phyloP scores from a whole-genome alignment of 257 asterid species.

The Fraxinus excelsior region DNA sequence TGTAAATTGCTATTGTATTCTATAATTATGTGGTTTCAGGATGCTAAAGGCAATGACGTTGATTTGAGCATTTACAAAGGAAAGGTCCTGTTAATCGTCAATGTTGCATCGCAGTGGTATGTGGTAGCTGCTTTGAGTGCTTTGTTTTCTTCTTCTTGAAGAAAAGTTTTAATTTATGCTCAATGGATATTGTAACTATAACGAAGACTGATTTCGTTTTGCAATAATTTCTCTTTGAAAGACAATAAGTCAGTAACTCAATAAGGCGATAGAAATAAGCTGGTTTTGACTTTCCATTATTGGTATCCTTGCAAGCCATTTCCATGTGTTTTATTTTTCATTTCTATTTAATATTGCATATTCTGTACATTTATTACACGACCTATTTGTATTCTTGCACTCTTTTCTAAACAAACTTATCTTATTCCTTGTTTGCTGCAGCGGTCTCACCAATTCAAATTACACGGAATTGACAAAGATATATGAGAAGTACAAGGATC shows the following conservation, averaged over 20 bases:
- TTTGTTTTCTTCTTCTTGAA: neutral
- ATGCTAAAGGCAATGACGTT: conserved; percentile 29
- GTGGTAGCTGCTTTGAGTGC: neutral
- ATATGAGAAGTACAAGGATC: conserved; percentile 36
- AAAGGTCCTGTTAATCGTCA: conserved; percentile 29
- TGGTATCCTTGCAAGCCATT: no score
- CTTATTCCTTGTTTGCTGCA: conserved; percentile 1
- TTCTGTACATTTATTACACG: no score
- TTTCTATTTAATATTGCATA: no score
- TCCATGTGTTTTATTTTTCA: no score
- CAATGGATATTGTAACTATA: no score
- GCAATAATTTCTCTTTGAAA: no score
- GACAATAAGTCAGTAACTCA: no score
- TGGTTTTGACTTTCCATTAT: no score
- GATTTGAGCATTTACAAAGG: conserved; percentile 29
- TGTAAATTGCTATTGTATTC: neutral
- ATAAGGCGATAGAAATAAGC: no score
- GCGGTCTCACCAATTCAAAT: conserved; percentile 36
- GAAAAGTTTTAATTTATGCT: neutral
- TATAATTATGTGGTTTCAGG: conserved; percentile 7
- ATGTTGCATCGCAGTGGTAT: conserved; percentile 36
- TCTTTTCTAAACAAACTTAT: neutral
- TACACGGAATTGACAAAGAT: conserved; percentile 32
- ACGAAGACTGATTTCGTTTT: no score
- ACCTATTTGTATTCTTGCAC: neutral